phyloP scores from a whole-genome alignment of 2,329 filamentous ascomycete species.

The Exophiala spinifera region DNA sequence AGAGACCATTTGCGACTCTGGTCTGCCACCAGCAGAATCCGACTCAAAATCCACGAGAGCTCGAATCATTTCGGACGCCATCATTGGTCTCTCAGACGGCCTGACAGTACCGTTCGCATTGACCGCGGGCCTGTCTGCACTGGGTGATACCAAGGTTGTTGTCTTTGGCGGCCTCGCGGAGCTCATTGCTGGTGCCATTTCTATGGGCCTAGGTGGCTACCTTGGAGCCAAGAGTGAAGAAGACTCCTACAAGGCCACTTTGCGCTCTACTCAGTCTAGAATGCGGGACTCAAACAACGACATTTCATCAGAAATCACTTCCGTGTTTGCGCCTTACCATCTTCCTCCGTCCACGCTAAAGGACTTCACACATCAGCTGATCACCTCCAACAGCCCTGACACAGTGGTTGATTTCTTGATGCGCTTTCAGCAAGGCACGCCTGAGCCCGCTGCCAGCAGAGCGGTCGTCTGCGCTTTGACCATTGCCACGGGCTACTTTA shows the following conservation, averaged over 20 bases:
- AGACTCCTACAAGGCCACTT: constrained; percentile 18
- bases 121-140: constrained; percentile 63
- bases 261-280: constrained; percentile 12
- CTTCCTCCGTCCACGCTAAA: constrained; percentile 20
- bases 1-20: constrained; percentile 10
- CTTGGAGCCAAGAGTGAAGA: constrained; percentile 57
- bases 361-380: constrained; percentile 22
- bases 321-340: constrained; percentile 19
- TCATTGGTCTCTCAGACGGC: constrained; percentile 74
- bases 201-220: constrained; percentile 74
- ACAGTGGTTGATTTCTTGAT: constrained; percentile 21
- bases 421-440: constrained; percentile 27
- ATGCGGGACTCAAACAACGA: constrained; percentile 14
- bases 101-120: constrained; percentile 77
- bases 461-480: constrained; percentile 40
- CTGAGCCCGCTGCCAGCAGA: constrained; percentile 39
- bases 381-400: constrained; percentile 21
- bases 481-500: constrained; percentile 35
- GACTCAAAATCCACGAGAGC: constrained; percentile 14
- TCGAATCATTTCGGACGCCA: constrained; percentile 52
- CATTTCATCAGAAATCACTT: constrained; percentile 16
- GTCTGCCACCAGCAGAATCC: neutral
- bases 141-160: constrained; percentile 63
- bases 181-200: constrained; percentile 71
- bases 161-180: constrained; percentile 72